Percentiles rank a stretch among this genome's conserved stretches.
phyloP scores from a whole-genome alignment of 2,329 filamentous ascomycete species.

The Trichoderma asperellum region DNA sequence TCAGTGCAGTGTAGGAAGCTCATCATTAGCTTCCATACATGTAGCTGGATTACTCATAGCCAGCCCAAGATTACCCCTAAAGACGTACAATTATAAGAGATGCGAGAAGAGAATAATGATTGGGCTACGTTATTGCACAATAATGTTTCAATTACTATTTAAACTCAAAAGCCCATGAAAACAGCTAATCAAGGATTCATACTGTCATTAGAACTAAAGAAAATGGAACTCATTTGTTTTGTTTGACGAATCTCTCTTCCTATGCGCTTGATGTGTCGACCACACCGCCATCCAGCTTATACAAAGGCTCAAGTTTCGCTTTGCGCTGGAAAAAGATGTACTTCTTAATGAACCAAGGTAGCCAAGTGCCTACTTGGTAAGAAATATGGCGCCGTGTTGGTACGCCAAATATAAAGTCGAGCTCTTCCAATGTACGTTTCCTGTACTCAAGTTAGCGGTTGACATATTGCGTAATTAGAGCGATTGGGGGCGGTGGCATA shows the following conservation, averaged over 20 bases:
- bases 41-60: too few species aligned
- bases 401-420: slow-evolving; percentile 46
- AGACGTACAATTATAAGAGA: neutral
- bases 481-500: neutral
- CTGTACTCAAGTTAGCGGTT: slow-evolving; percentile 1
- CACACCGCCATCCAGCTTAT: slow-evolving; percentile 35
- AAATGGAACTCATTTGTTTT: neutral
- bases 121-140: neutral
- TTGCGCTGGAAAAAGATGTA: slow-evolving; percentile 38
- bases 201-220: neutral
- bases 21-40: neutral
- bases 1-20: neutral
- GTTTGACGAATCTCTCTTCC: neutral
- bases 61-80: neutral
- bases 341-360: slow-evolving; percentile 42
- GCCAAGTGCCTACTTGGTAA: slow-evolving; percentile 41
- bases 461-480: neutral
- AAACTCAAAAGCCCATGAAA: neutral
- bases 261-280: neutral
- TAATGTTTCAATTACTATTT: neutral
- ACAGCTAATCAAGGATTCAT: neutral
- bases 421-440: slow-evolving; percentile 46
- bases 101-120: neutral
- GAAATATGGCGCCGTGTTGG: slow-evolving; percentile 39
- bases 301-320: slow-evolving; percentile 40